Evolutionary conservation across 2,329 filamentous ascomycete species (phyloP).

Genomic region (Didymella arachidicola): DNA sequence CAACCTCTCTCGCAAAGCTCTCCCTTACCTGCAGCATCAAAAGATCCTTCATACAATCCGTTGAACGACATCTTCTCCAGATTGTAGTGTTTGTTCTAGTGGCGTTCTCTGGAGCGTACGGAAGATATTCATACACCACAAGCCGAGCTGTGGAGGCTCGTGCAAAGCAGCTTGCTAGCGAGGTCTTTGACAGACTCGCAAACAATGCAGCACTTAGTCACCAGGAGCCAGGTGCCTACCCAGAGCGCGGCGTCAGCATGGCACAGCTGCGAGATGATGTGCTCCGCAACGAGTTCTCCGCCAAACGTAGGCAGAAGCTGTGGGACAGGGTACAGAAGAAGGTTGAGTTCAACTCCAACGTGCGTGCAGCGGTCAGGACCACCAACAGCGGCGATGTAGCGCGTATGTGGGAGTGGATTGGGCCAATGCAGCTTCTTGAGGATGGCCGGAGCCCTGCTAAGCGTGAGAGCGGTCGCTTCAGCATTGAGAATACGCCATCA

Average conservation of each 20-base stretch:
- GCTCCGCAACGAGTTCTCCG: slow-evolving; percentile 78
- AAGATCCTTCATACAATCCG: slow-evolving; percentile 76
- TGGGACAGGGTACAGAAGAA: slow-evolving; percentile 85
- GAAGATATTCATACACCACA: slow-evolving; percentile 68
- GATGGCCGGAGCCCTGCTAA: slow-evolving; percentile 44
- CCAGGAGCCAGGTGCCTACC: slow-evolving; percentile 66
- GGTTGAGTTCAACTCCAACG: slow-evolving; percentile 93
- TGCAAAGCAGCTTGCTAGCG: slow-evolving; percentile 82
- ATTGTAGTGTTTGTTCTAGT: slow-evolving; percentile 70
- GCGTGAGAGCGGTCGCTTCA: slow-evolving; percentile 45
- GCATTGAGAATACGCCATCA: slow-evolving; percentile 46
- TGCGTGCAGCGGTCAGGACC: slow-evolving; percentile 77
- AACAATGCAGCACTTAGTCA: slow-evolving; percentile 83
- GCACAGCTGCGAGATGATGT: slow-evolving; percentile 93
- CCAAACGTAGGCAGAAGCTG: slow-evolving; percentile 77
- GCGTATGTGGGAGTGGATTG: slow-evolving; percentile 74
- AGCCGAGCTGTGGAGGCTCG: slow-evolving; percentile 71
- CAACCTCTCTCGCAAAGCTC: slow-evolving; percentile 90
- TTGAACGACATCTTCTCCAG: slow-evolving; percentile 87
- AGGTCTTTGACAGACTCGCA: slow-evolving; percentile 83
- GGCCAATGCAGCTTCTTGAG: slow-evolving; percentile 62
- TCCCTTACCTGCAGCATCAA: slow-evolving; percentile 82
- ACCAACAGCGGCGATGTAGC: slow-evolving; percentile 63
- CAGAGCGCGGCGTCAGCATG: slow-evolving; percentile 83
- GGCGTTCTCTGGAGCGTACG: slow-evolving; percentile 61